Percentiles rank a stretch among this genome's conserved stretches.
Evolutionary conservation across 2,329 filamentous ascomycete genomes (phyloP).

Genomic region (Xylariaceae sp.): DNA sequence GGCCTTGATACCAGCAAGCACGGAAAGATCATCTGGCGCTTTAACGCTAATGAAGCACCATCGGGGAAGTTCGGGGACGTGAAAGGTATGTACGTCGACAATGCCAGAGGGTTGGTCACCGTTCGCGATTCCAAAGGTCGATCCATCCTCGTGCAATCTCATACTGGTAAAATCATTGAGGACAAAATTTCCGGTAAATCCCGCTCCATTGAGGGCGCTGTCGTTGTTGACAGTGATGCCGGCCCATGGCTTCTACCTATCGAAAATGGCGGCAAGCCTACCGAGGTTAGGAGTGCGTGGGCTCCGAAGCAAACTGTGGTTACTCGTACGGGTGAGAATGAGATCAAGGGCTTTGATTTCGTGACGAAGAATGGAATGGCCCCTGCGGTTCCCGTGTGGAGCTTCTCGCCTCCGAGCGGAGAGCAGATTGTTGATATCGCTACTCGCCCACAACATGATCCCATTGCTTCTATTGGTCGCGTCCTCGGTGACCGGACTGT

Average conservation of each 20-base stretch:
- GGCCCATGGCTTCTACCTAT: slow-evolving; percentile 52
- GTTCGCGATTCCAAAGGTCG: slow-evolving; percentile 58
- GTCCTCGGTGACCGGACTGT: slow-evolving; percentile 90
- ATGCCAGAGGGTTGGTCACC: slow-evolving; percentile 49
- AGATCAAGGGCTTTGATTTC: slow-evolving; percentile 52
- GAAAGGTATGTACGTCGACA: slow-evolving; percentile 59
- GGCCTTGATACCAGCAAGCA: slow-evolving; percentile 71
- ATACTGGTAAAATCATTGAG: slow-evolving; percentile 48
- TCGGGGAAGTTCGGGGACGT: slow-evolving; percentile 57
- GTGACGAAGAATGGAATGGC: slow-evolving; percentile 37
- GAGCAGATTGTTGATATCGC: slow-evolving; percentile 65
- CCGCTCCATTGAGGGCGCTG: slow-evolving; percentile 42
- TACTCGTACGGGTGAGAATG: slow-evolving; percentile 43
- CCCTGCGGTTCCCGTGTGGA: slow-evolving; percentile 58
- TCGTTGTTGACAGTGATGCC: slow-evolving; percentile 46
- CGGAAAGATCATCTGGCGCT: slow-evolving; percentile 71
- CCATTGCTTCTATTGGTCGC: slow-evolving; percentile 88
- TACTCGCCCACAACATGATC: slow-evolving; percentile 68
- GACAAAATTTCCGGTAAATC: slow-evolving; percentile 36
- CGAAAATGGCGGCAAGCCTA: slow-evolving; percentile 44
- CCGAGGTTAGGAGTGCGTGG: slow-evolving; percentile 40
- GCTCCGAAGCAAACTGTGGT: slow-evolving; percentile 51
- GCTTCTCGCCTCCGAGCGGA: slow-evolving; percentile 59
- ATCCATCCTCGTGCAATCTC: slow-evolving; percentile 50
- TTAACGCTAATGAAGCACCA: slow-evolving; percentile 54